Percentiles rank a stretch among this genome's conserved stretches.
Conservation (phyloP, 768 basidiomycete species). For the Tephrocybe sp. region DNA sequence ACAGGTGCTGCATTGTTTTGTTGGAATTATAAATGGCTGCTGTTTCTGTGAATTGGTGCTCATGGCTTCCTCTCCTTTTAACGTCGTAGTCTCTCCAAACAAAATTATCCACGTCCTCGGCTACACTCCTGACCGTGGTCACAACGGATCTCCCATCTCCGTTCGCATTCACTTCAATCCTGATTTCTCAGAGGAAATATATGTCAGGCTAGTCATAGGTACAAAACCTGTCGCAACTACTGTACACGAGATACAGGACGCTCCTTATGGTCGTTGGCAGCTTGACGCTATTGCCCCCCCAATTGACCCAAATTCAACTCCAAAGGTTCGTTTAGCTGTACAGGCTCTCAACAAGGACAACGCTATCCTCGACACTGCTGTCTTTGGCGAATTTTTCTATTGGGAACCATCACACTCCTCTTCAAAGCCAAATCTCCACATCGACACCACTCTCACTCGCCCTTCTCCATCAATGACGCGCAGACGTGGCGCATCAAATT, state of each 20-base stretch:
- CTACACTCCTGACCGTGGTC: conserved; percentile 64
- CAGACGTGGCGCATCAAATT: conserved; percentile 34
- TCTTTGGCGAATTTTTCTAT: conserved; percentile 73
- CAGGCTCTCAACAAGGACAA: conserved; percentile 58
- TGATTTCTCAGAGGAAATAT: conserved; percentile 47
- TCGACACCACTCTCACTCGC: conserved; percentile 19
- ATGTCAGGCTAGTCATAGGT: conserved; percentile 74
- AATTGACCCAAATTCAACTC: conserved; percentile 37
- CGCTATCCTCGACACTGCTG: conserved; percentile 57
- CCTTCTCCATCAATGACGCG: conserved; percentile 27
- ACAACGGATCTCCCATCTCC: conserved; percentile 58
- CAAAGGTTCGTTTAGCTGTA: conserved; percentile 54
- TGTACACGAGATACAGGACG: conserved; percentile 50
- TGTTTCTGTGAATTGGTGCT: too few relatives aligned
- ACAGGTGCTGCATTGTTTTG: conserved; percentile 15
- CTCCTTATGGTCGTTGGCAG: conserved; percentile 56
- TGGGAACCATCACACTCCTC: conserved; percentile 35
- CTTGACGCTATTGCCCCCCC: conserved; percentile 62
- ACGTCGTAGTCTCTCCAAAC: conserved; percentile 40
- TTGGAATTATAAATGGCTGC: conserved; percentile 10
- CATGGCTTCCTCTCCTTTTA: neutral
- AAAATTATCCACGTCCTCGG: conserved; percentile 63
- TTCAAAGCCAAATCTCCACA: conserved; percentile 29
- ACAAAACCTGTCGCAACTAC: conserved; percentile 63
- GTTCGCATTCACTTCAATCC: conserved; percentile 61